phyloP scores from a whole-genome alignment of 2,329 filamentous ascomycete genomes.

The Eurotiales sp. region DNA sequence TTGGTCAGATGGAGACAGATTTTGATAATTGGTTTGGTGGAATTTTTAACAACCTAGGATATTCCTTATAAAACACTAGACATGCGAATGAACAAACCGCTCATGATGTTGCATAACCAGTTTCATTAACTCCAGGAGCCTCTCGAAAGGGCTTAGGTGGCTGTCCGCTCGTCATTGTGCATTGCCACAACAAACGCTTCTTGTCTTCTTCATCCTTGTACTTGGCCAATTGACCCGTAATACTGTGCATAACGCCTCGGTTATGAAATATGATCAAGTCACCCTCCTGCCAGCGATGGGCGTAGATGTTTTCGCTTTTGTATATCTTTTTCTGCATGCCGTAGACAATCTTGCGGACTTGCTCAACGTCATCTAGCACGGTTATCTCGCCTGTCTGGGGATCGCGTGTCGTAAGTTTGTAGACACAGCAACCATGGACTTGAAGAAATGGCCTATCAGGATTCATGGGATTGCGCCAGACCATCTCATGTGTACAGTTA shows the following conservation, averaged over 20 bases:
- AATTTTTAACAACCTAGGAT: neutral
- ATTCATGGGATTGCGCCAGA: neutral
- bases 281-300: neutral
- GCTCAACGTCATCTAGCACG: neutral
- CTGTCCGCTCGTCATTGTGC: neutral
- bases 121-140: neutral
- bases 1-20: too few species aligned
- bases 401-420: neutral
- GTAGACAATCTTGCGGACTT: neutral
- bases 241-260: neutral
- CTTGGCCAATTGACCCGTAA: neutral
- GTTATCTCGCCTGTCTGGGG: neutral
- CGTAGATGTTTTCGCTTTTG: neutral
- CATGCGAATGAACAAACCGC: too few species aligned
- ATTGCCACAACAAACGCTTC: neutral
- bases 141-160: neutral
- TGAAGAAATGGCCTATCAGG: neutral
- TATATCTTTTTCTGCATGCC: neutral
- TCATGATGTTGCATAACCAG: neutral
- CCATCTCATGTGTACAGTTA: too few species aligned
- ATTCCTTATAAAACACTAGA: too few species aligned
- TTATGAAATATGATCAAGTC: neutral
- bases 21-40: neutral
- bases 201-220: neutral
- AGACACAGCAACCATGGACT: neutral